These are phyloP conservation scores for Psilocybe cubensis DNA, from an alignment of 768 basidiomycete genomes.

Conservation along the genomic window DNA sequence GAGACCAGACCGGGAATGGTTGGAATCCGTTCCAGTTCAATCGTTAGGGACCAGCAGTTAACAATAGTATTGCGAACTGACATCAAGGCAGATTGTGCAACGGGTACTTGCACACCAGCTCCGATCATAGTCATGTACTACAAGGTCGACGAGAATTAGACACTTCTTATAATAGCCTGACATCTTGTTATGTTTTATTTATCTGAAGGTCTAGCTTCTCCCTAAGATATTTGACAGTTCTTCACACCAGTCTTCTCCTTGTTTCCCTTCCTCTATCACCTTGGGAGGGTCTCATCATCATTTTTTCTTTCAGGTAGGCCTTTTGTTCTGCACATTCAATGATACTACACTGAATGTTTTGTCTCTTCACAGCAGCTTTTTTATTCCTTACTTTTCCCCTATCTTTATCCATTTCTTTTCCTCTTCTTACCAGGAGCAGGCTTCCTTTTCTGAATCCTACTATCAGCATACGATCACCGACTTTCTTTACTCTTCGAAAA, in stretches of 20 bases:
- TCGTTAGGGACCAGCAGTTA: neutral
- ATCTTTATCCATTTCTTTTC: neutral
- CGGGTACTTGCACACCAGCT: neutral
- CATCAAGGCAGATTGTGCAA: slow-evolving; percentile 6
- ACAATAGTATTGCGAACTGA: neutral
- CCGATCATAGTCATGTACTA: neutral
- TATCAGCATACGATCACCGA: neutral
- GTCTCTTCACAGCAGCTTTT: neutral
- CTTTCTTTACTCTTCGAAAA: slow-evolving; percentile 1
- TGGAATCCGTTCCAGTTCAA: neutral
- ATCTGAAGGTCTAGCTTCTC: neutral
- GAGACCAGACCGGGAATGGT: neutral
- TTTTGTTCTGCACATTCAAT: neutral
- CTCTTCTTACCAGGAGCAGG: neutral
- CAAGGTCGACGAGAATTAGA: neutral
- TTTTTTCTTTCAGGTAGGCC: slow-evolving; percentile 1
- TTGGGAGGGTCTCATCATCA: neutral
- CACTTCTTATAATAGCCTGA: neutral
- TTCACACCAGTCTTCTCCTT: neutral
- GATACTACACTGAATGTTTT: neutral
- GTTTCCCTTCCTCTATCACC: slow-evolving; percentile 7
- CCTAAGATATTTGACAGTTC: neutral
- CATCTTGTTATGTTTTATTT: slow-evolving; percentile 9
- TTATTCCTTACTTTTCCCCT: neutral
- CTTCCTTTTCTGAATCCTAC: slow-evolving; percentile 2